Base-by-base conservation (phyloP, 495 filamentous ascomycete species). In the Penicillium ucsense region DNA sequence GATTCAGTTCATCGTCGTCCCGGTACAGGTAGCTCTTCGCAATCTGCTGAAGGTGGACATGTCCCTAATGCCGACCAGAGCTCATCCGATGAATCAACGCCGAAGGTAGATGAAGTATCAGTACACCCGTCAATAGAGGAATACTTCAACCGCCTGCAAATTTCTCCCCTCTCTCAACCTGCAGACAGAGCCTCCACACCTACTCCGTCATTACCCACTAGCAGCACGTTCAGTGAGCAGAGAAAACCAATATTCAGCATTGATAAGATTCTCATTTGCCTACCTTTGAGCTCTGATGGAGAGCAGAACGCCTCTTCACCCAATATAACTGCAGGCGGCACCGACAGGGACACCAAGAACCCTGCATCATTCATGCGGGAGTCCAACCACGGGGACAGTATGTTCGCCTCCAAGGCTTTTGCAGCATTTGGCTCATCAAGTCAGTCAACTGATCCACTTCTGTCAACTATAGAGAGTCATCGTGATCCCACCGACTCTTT, bases 171-270 rank as follows among this genome's bases (percentile, higher is more conserved):
- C 38, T 49, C 50, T 35, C 52, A 48, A 29, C 48, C 50, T 34
- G 48, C 51, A 30, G 60, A 61, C 20, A 61, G 43, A 43, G 49
- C 51, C 32, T 63, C 56, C 8, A 42, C 38, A 12, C 45, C 50
- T 8, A 42, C 38, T n/a, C 45, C 50, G 29, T 48, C 53, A 2
- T 58, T 60, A 2, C 50, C 58, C 11, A 43, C 20, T 9, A 41
- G 61, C 6, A 52, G 58, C 29, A 61, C 53, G 39, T 30, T 38
- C 20, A 49, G 50, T 5, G 64, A 71, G 31, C 59, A 65, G 3
- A 56, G 58, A 33, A 71, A 70, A 31, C 50, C 45, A 3, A 55
- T 74, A 10, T 49, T 72, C 37, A 56, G 50, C 10, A 51, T 74
- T 42, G 63, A 71, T 43, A 62, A 50, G 20, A 48, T 71, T 4